phyloP scores from a whole-genome alignment of 805 yeast genomes.

The Diddensiella transvaalensis region DNA sequence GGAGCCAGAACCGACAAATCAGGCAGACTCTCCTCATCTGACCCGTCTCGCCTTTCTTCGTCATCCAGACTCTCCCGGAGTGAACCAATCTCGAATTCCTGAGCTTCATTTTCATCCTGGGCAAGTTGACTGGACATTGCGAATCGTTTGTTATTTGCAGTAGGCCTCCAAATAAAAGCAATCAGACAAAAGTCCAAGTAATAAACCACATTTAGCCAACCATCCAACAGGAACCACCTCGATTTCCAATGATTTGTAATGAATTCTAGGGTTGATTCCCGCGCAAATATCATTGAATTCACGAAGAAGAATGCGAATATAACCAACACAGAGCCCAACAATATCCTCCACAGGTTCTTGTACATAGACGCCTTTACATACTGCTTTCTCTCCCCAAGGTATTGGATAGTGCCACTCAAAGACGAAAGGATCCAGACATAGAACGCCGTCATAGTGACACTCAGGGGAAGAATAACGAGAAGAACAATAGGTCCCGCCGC shows the following conservation, averaged over 20 bases:
- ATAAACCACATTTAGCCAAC: conserved; percentile 92
- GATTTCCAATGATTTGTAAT: conserved; percentile 90
- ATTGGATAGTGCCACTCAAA: conserved; percentile 67
- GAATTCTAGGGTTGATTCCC: conserved; percentile 70
- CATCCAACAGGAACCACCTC: conserved; percentile 81
- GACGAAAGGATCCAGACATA: conserved; percentile 73
- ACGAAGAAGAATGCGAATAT: conserved; percentile 68
- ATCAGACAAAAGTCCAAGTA: conserved; percentile 77
- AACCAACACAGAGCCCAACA: conserved; percentile 66
- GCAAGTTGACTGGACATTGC: conserved; percentile 88
- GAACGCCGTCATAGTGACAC: conserved; percentile 63
- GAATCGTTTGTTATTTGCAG: conserved; percentile 88
- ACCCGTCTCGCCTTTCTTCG: conserved; percentile 28
- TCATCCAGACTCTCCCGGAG: conserved; percentile 41
- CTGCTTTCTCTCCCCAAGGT: conserved; percentile 81
- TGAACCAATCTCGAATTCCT: conserved; percentile 61
- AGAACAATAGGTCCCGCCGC: conserved; percentile 49
- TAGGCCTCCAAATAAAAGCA: conserved; percentile 96
- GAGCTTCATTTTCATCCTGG: conserved; percentile 70
- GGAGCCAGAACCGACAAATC: conserved; percentile 7
- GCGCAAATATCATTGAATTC: conserved; percentile 65
- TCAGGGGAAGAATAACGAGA: conserved; percentile 65
- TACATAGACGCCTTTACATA: conserved; percentile 86
- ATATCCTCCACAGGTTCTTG: conserved; percentile 67
- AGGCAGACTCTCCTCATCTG: conserved; percentile 5